Base-by-base conservation (phyloP, 2,329 filamentous ascomycete genomes). In the Fusarium tricinctum region DNA sequence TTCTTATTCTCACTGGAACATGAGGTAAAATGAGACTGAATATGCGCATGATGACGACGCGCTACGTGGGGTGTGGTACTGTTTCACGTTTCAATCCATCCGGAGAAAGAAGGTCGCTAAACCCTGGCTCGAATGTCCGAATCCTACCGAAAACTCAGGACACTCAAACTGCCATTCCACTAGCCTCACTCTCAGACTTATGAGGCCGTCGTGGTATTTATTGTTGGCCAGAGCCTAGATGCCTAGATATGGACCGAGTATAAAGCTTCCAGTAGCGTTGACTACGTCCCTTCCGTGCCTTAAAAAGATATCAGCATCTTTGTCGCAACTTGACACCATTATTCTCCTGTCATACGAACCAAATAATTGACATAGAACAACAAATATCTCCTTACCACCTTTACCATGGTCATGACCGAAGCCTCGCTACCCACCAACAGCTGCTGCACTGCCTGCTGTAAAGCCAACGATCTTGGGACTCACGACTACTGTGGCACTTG, bases 401-500 rank as follows among this genome's bases (percentile, higher is more conserved):
- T 46, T 42, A 48, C 19, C 9, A 76, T 76, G 74, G 48, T 64
- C 47, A 53, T 57, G 39, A 39, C 23, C 38, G 64, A 75, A 28
- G 23, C 56, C 40, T 54, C 56, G 48, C 58, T 62, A 28, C 62
- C 70, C 23, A 58, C 68, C 46, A 61, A 77, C 55, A 58, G 55
- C 43, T 77, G 75, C 58, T 77, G 75, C 46, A 74, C 70, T 42
- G 74, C 59, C 40, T 77, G 75, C 50, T 77, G 75, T 57, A 77
- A 77, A 63, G 73, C 74, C 20, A 76, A 54, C 33, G 75, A 77
- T 58, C 70, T 77, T 32, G 75, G 75, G 43, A 77, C 75, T 12
- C 75, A 77, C 56, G 75, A 77, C 62, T 77, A 77, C 51, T 77
- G 75, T 47, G 75, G 75, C 47, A 77, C 75, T 54, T 77, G 75